phyloP scores from a whole-genome alignment of 371 early-diverging fungal species.

The Batkoa obscura region DNA sequence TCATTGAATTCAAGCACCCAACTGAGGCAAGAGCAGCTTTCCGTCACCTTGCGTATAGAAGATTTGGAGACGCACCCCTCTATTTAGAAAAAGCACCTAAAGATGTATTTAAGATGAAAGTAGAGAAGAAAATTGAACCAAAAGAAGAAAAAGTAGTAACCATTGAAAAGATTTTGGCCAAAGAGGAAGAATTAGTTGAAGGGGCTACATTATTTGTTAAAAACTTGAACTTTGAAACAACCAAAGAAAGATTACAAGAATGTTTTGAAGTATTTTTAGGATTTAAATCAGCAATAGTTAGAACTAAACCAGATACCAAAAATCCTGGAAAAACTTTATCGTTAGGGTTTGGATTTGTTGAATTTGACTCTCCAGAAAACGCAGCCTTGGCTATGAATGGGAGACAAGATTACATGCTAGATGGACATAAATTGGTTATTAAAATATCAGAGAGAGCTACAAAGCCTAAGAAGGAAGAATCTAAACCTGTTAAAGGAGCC shows the following conservation, averaged over 20 bases:
- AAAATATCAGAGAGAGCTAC: conserved; percentile 57
- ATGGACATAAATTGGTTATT: conserved; percentile 67
- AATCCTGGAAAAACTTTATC: conserved; percentile 44
- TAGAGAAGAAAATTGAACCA: conserved; percentile 13
- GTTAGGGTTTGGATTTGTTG: conserved; percentile 97
- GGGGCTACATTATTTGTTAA: conserved; percentile 76
- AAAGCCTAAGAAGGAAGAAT: conserved; percentile 10
- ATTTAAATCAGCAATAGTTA: conserved; percentile 53
- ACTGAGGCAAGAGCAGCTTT: conserved; percentile 85
- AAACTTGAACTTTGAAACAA: conserved; percentile 82
- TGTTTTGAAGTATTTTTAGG: conserved; percentile 50
- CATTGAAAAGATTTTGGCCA: conserved; percentile 16
- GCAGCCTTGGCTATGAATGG: conserved; percentile 65
- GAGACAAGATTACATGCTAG: conserved; percentile 61
- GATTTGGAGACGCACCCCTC: conserved; percentile 72
- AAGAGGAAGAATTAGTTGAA: conserved; percentile 19
- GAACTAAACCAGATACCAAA: conserved; percentile 62
- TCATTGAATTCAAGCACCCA: conserved; percentile 79
- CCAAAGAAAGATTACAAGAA: conserved; percentile 42
- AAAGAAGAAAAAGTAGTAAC: conserved; percentile 11
- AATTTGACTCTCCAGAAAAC: conserved; percentile 53
- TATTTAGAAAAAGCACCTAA: conserved; percentile 88
- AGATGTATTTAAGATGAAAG: conserved; percentile 39
- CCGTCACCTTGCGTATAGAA: conserved; percentile 70
- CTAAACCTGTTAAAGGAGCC: conserved; percentile 25